phyloP scores from a whole-genome alignment of 495 filamentous ascomycete species.

The Aspergillus olivimuriae region DNA sequence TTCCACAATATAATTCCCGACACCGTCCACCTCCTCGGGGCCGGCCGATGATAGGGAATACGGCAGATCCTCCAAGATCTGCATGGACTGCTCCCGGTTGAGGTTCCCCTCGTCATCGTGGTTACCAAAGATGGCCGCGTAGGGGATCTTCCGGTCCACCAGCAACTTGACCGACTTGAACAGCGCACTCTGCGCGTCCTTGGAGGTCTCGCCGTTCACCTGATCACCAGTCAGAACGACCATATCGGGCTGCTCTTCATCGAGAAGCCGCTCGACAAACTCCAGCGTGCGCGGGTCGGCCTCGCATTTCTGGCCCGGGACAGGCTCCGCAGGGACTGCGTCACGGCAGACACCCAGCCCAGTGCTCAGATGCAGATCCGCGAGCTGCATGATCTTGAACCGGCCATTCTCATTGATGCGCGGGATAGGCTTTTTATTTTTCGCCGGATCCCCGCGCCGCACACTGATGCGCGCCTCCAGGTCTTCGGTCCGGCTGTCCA shows the following conservation, averaged over 20 bases:
- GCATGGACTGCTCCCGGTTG: constrained; percentile 70
- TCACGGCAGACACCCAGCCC: constrained; percentile 82
- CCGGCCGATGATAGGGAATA: constrained; percentile 82
- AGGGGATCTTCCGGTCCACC: constrained; percentile 81
- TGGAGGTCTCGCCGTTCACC: constrained; percentile 87
- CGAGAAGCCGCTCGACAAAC: constrained; percentile 73
- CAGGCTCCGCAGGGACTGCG: constrained; percentile 59
- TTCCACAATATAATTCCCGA: constrained; percentile 94
- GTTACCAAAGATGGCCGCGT: constrained; percentile 92
- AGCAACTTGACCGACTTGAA: constrained; percentile 90
- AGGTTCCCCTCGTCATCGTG: constrained; percentile 92
- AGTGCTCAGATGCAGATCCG: constrained; percentile 87
- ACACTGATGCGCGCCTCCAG: constrained; percentile 68
- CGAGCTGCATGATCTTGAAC: constrained; percentile 94
- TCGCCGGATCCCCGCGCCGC: constrained; percentile 58
- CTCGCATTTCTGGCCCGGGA: constrained; percentile 70
- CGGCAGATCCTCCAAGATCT: constrained; percentile 74
- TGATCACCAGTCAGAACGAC: constrained; percentile 90
- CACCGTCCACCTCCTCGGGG: constrained; percentile 75
- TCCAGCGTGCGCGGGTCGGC: constrained; percentile 89
- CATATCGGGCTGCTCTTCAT: constrained; percentile 87
- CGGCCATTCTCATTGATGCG: constrained; percentile 80
- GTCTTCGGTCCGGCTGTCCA: constrained; percentile 54
- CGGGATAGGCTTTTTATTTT: constrained; percentile 58
- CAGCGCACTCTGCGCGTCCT: constrained; percentile 85